Conservation (phyloP, 2,329 filamentous ascomycete species). For the Diaporthe sp. region DNA sequence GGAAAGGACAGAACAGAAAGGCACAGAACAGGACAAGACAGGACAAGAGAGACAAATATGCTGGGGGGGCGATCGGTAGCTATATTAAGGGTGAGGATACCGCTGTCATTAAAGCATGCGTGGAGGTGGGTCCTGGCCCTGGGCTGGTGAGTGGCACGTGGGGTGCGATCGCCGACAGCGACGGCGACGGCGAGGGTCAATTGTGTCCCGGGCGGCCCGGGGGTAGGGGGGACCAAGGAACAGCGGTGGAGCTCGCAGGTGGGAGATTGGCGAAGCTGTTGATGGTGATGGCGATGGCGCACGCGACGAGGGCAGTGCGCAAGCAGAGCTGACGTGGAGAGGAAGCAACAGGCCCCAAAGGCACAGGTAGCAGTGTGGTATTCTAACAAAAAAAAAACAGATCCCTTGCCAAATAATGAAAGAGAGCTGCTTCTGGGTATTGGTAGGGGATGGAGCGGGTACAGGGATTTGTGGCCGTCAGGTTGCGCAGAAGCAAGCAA, state of each 20-base stretch:
- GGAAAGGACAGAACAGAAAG: neutral
- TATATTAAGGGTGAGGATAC: constrained; percentile 39
- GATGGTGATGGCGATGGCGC: neutral
- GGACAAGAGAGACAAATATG: neutral
- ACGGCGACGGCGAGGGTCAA: constrained; percentile 15
- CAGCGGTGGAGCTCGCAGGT: neutral
- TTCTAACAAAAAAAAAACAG: neutral
- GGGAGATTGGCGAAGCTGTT: neutral
- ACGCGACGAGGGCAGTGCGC: neutral
- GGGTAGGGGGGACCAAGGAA: neutral
- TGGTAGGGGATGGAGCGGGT: neutral
- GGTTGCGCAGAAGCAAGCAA: constrained; percentile 18
- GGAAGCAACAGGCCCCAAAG: constrained; percentile 5
- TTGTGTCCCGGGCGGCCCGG: neutral
- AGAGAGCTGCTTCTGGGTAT: constrained; percentile 3
- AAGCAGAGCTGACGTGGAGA: constrained; percentile 9
- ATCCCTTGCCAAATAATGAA: constrained; percentile 8
- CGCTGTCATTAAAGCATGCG: constrained; percentile 40
- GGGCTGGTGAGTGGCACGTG: constrained; percentile 30
- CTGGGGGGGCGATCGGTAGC: constrained; percentile 31
- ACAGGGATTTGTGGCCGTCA: neutral
- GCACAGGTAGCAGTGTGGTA: constrained; percentile 20
- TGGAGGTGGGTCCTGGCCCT: constrained; percentile 37
- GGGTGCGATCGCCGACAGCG: constrained; percentile 24
- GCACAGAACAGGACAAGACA: neutral